phyloP scores from a whole-genome alignment of 2,329 filamentous ascomycete species.

The Verruconis gallopava region DNA sequence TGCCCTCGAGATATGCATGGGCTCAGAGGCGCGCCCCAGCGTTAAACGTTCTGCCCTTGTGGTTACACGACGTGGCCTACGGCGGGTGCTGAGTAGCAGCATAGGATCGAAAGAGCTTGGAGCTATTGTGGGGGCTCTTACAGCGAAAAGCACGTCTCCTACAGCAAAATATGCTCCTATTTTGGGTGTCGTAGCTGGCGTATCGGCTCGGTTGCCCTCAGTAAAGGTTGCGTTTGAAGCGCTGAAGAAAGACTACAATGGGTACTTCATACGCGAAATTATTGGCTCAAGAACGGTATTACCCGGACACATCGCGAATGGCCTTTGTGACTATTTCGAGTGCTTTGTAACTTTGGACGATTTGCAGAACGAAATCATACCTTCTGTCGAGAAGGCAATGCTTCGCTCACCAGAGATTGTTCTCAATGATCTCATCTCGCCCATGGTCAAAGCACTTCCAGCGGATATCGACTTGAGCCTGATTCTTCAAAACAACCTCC shows the following conservation, averaged over 20 bases:
- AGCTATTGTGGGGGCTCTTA: conserved; percentile 52
- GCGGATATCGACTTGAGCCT: conserved; percentile 62
- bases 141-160: conserved; percentile 52
- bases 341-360: conserved; percentile 63
- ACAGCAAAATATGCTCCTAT: conserved; percentile 60
- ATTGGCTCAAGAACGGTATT: conserved; percentile 63
- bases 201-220: conserved; percentile 58
- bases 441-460: conserved; percentile 59
- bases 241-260: conserved; percentile 59
- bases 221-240: conserved; percentile 49
- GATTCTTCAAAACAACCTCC: conserved; percentile 54
- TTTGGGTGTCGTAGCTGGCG: conserved; percentile 76
- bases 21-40: conserved; percentile 47
- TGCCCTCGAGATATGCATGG: conserved; percentile 57
- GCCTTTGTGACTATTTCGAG: conserved; percentile 69
- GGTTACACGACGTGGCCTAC: conserved; percentile 65
- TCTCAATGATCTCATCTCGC: conserved; percentile 62
- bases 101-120: conserved; percentile 48
- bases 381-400: conserved; percentile 76
- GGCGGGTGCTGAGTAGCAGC: conserved; percentile 53
- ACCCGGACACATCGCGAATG: conserved; percentile 57
- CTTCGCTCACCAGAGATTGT: conserved; percentile 84
- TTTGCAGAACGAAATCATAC: conserved; percentile 60
- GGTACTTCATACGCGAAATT: conserved; percentile 77
- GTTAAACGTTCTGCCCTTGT: conserved; percentile 63